Conservation (phyloP, 2,329 filamentous ascomycete species). For the Phoma sp. region DNA sequence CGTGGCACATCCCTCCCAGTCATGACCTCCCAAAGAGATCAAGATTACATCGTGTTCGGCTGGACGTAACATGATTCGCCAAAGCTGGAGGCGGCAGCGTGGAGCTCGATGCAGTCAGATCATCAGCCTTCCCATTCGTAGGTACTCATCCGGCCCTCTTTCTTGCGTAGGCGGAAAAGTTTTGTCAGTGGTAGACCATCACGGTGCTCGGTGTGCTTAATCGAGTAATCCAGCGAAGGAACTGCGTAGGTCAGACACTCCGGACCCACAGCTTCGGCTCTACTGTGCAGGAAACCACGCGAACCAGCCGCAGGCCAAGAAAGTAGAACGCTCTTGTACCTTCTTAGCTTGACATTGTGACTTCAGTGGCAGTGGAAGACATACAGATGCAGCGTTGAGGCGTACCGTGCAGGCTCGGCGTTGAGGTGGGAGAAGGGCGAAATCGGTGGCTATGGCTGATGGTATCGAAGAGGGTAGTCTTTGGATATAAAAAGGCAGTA, state of each 20-base stretch:
- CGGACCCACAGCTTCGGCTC: slow-evolving; percentile 20
- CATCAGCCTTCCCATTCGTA: slow-evolving; percentile 21
- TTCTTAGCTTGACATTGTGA: slow-evolving; percentile 18
- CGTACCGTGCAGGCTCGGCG: slow-evolving; percentile 22
- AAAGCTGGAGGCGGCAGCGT: slow-evolving; percentile 1
- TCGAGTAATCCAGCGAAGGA: slow-evolving; percentile 13
- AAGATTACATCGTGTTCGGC: too few relatives aligned
- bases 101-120: slow-evolving; percentile 3
- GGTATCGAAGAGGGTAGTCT: neutral
- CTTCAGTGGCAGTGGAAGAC: slow-evolving; percentile 14
- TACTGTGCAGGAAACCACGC: slow-evolving; percentile 16
- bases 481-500: slow-evolving; percentile 30
- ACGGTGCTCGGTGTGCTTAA: slow-evolving; percentile 31
- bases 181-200: slow-evolving; percentile 32
- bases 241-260: slow-evolving; percentile 6
- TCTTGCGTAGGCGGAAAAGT: slow-evolving; percentile 26
- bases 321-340: slow-evolving; percentile 9
- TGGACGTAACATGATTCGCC: slow-evolving; percentile 15
- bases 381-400: slow-evolving; percentile 20
- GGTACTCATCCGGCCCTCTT: slow-evolving; percentile 17
- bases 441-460: slow-evolving; percentile 11
- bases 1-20: too few relatives aligned
- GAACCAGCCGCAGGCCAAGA: slow-evolving; percentile 26
- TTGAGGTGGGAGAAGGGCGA: slow-evolving; percentile 4
- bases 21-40: too few relatives aligned